phyloP scores from a whole-genome alignment of 1,139 yeast genomes.

The Saccharomyces hybrid region DNA sequence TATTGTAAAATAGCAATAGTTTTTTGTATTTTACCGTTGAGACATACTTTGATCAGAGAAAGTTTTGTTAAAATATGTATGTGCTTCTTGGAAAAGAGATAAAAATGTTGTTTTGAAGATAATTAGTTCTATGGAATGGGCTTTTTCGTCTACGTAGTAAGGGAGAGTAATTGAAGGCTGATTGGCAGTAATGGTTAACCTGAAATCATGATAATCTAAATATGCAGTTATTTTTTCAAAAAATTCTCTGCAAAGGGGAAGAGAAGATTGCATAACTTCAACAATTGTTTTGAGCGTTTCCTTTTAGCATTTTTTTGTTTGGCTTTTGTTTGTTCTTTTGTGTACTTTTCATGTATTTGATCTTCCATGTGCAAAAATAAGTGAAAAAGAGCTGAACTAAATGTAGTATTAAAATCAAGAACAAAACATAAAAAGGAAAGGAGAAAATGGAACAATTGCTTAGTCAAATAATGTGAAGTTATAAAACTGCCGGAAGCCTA shows the following conservation, averaged over 20 bases:
- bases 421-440: background rate
- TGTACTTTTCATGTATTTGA: background rate
- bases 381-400: background rate
- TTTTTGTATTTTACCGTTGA: conserved; percentile 1
- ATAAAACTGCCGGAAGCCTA: too few species aligned
- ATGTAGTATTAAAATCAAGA: background rate
- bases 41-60: conserved; percentile 7
- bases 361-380: background rate
- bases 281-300: background rate
- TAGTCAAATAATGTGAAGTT: too few species aligned
- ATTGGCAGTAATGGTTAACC: conserved; percentile 21
- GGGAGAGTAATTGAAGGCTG: conserved; percentile 13
- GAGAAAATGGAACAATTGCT: background rate
- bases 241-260: conserved; percentile 12
- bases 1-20: background rate
- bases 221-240: conserved; percentile 7
- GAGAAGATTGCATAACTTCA: background rate
- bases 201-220: conserved; percentile 6
- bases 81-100: conserved; percentile 29
- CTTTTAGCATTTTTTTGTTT: background rate
- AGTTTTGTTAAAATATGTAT: conserved; percentile 15
- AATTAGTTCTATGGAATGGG: conserved; percentile 24
- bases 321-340: background rate
- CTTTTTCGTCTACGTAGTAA: conserved; percentile 15
- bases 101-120: conserved; percentile 27